phyloP scores from a whole-genome alignment of 2,329 filamentous ascomycete species.

The Phoma sp. region DNA sequence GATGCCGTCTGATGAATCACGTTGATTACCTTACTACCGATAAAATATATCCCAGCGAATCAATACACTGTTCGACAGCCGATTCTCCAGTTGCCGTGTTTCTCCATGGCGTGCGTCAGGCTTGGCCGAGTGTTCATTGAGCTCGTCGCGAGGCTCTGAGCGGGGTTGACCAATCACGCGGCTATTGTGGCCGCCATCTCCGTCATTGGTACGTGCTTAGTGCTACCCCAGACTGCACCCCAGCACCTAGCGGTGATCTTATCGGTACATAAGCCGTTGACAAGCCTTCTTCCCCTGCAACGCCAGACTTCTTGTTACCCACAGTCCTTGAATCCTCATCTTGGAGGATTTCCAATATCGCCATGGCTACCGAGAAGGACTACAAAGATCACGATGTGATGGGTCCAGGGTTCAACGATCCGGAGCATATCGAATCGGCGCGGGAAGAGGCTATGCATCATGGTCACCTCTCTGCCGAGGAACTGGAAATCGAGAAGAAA shows the following conservation, averaged over 20 bases:
- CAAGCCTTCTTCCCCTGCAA: conserved; percentile 8
- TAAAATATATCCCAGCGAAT: conserved; percentile 1
- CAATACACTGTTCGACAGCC: not conserved
- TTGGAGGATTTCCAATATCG: not conserved
- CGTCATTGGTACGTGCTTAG: conserved; percentile 11
- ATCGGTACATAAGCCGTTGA: conserved; percentile 6
- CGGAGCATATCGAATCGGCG: conserved; percentile 21
- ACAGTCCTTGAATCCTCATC: not conserved
- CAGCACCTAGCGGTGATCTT: conserved; percentile 6
- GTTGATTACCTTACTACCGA: not conserved
- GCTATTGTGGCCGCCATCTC: conserved; percentile 3
- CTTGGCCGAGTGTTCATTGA: not conserved
- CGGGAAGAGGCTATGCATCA: conserved; percentile 23
- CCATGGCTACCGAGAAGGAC: conserved; percentile 13
- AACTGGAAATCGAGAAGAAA: conserved; percentile 39
- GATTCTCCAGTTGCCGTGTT: not conserved
- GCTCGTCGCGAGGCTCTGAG: conserved; percentile 1
- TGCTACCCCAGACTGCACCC: conserved; percentile 13
- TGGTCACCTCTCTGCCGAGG: conserved; percentile 27
- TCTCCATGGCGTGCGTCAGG: not conserved
- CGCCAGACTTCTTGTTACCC: not conserved
- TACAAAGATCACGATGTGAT: conserved; percentile 11
- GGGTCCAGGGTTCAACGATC: conserved; percentile 6
- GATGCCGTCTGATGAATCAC: not conserved
- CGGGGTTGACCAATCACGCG: conserved; percentile 10